Evolutionary conservation across 2,329 filamentous ascomycete genomes (phyloP).

Genomic region (Xylariaceae sp.): DNA sequence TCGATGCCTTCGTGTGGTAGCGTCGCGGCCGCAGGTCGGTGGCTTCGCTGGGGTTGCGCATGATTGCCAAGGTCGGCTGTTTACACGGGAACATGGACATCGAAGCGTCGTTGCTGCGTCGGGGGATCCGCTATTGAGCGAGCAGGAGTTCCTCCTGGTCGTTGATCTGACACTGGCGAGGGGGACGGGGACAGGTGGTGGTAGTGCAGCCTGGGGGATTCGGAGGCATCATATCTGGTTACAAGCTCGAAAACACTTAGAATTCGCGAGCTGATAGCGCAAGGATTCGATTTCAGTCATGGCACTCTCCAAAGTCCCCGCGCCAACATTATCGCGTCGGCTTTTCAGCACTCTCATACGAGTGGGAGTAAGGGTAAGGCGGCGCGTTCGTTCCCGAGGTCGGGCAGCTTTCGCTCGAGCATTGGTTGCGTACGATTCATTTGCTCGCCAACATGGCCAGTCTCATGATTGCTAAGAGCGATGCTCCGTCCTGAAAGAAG

Average conservation of each 20-base stretch:
- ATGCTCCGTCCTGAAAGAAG: background rate
- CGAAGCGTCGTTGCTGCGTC: conserved; percentile 23
- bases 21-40: conserved; percentile 31
- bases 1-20: conserved; percentile 41
- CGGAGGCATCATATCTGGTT: conserved; percentile 24
- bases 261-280: conserved; percentile 20
- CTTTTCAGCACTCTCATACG: too few relatives aligned
- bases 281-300: conserved; percentile 25
- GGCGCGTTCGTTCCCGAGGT: background rate
- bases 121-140: conserved; percentile 30
- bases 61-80: conserved; percentile 45
- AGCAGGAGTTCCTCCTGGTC: conserved; percentile 33
- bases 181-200: background rate
- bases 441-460: background rate
- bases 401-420: conserved; percentile 6
- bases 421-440: background rate
- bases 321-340: too few relatives aligned
- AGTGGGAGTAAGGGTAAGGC: background rate
- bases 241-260: conserved; percentile 29
- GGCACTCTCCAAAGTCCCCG: conserved; percentile 16
- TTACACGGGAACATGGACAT: conserved; percentile 39
- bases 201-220: too few relatives aligned
- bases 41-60: conserved; percentile 33
- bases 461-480: too few relatives aligned
- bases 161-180: conserved; percentile 35